Percentiles rank a stretch among this genome's conserved stretches.
phyloP scores from a whole-genome alignment of 345 rosid genomes.

The Rhizophora apiculata region DNA sequence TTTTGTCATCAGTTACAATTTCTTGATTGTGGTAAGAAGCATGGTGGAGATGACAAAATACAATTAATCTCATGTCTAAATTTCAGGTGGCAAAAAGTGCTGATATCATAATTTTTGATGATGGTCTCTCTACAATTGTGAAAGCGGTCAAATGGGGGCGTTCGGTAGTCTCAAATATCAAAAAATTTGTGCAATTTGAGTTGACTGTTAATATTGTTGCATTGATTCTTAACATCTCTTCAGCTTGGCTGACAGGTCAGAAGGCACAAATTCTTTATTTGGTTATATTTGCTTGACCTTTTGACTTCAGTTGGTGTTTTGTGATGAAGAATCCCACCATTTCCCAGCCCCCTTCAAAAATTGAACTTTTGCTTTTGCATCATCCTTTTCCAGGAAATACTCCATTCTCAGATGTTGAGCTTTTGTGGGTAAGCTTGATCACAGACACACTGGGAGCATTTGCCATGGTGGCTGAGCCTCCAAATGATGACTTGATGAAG shows the following conservation, averaged over 20 bases:
- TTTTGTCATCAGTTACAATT: background rate
- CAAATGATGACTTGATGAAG: constrained; percentile 24
- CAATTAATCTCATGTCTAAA: constrained; percentile 10
- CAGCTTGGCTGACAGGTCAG: constrained; percentile 89
- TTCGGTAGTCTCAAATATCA: constrained; percentile 80
- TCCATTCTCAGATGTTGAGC: constrained; percentile 30
- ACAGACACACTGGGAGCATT: constrained; percentile 35
- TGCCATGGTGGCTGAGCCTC: constrained; percentile 33
- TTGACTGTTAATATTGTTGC: constrained; percentile 86
- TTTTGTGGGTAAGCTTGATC: constrained; percentile 34
- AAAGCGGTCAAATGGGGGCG: constrained; percentile 97
- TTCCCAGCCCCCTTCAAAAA: background rate
- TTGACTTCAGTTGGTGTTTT: background rate
- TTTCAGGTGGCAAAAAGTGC: constrained; percentile 93
- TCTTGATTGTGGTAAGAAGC: constrained; percentile 2
- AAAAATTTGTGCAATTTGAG: constrained; percentile 89
- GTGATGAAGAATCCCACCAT: background rate
- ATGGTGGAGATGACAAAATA: background rate
- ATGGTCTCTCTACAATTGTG: constrained; percentile 84
- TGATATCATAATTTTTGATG: constrained; percentile 83
- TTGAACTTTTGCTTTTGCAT: background rate
- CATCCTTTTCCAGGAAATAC: constrained; percentile 18
- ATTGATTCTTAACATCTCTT: constrained; percentile 75
- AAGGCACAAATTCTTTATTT: background rate
- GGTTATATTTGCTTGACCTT: background rate